These are phyloP conservation scores for Phytophthora sp. DNA, from an alignment of 352 stramenopile genomes.

Conservation along the genomic window DNA sequence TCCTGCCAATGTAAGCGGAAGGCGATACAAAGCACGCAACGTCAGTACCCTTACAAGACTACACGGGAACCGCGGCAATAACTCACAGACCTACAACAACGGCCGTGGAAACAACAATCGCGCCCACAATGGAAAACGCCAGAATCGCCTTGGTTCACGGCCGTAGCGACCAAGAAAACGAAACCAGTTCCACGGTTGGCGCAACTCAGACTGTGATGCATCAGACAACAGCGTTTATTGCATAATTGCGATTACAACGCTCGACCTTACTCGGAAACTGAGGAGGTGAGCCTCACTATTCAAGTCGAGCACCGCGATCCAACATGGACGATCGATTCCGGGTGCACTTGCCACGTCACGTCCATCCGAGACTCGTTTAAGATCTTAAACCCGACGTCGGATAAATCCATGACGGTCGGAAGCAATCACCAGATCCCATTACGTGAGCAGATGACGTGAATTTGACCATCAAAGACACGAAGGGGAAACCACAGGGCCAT, in stretches of 20 bases:
- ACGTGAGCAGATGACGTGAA: slow-evolving; percentile 13
- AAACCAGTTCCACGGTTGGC: slow-evolving; percentile 11
- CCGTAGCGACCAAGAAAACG: neutral
- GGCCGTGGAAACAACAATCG: neutral
- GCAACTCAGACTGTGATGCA: neutral
- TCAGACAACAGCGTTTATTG: slow-evolving; percentile 6
- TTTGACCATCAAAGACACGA: slow-evolving; percentile 20
- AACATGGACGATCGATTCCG: slow-evolving; percentile 21
- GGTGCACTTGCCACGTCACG: slow-evolving; percentile 10
- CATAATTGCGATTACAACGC: slow-evolving; percentile 12
- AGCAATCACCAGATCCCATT: slow-evolving; percentile 16
- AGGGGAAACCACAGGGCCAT: slow-evolving; percentile 10
- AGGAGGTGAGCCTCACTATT: neutral
- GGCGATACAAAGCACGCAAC: neutral
- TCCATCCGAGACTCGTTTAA: slow-evolving; percentile 13
- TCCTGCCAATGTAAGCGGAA: slow-evolving; percentile 18
- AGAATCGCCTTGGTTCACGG: neutral
- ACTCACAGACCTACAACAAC: neutral
- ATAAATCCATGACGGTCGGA: slow-evolving; percentile 21
- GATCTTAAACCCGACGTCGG: neutral
- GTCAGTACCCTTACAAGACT: slow-evolving; percentile 2
- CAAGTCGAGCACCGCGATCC: neutral
- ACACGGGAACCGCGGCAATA: neutral
- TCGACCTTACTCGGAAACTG: neutral
- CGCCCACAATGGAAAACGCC: neutral